Evolutionary conservation across 23 red algal species (phyloP).

Genomic region (Gracilaria caudata): DNA sequence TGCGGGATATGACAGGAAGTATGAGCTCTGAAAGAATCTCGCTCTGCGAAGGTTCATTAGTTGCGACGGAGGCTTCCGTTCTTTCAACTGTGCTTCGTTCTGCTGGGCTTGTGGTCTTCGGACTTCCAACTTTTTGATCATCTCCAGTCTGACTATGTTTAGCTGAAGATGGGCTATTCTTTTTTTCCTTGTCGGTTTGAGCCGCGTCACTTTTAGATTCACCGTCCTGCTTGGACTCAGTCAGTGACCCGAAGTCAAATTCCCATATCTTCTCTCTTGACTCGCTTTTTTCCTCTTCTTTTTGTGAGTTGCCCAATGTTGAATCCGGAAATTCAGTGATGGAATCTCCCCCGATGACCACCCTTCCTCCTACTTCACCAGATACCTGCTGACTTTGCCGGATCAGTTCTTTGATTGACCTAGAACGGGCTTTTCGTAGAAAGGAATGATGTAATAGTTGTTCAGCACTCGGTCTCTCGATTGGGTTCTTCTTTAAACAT

Average conservation of each 20-base stretch:
- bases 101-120: not conserved
- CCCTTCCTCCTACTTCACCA: conserved; percentile 4
- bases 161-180: not conserved
- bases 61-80: not conserved
- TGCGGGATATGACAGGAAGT: conserved; percentile 68
- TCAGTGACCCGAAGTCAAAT: conserved; percentile 57
- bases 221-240: conserved; percentile 10
- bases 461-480: conserved; percentile 64
- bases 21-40: conserved; percentile 64
- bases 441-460: conserved; percentile 75
- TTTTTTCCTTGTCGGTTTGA: not conserved
- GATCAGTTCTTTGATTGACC: conserved; percentile 53
- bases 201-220: conserved; percentile 1
- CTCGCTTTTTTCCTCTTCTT: not conserved
- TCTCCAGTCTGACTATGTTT: not conserved
- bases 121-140: not conserved
- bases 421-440: conserved; percentile 57
- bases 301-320: conserved; percentile 2
- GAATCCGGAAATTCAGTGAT: conserved; percentile 23
- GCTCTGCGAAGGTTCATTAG: conserved; percentile 15
- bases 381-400: conserved; percentile 34
- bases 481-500: conserved; percentile 81
- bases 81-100: not conserved
- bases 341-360: conserved; percentile 29
- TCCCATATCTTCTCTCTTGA: conserved; percentile 23